Conservation (phyloP, 495 filamentous ascomycete genomes). For the Usnea hakonensis region DNA sequence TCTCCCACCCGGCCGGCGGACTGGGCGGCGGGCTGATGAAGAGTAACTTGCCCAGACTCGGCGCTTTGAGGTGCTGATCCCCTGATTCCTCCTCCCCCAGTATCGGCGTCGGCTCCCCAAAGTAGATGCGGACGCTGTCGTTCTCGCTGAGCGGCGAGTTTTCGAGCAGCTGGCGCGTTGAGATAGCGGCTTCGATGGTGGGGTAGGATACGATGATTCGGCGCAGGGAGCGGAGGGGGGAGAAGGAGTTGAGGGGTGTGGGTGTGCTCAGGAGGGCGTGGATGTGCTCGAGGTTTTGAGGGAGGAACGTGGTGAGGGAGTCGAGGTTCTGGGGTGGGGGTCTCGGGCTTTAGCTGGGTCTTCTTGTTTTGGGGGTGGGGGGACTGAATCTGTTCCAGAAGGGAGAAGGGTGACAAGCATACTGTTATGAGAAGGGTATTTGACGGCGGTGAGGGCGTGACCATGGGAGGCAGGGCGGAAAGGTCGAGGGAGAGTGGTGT, state of each 20-base stretch:
- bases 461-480: constrained; percentile 66
- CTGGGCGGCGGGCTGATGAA: constrained; percentile 92
- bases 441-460: constrained; percentile 72
- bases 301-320: constrained; percentile 68
- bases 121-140: constrained; percentile 72
- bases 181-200: constrained; percentile 61
- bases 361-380: background rate
- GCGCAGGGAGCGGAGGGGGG: constrained; percentile 84
- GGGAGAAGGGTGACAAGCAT: too few relatives aligned
- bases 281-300: constrained; percentile 66
- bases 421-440: constrained; percentile 90
- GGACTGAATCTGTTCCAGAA: too few relatives aligned
- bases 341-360: constrained; percentile 6
- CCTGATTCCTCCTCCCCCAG: constrained; percentile 51
- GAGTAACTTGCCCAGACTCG: constrained; percentile 84
- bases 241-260: constrained; percentile 76
- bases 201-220: constrained; percentile 88
- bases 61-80: constrained; percentile 63
- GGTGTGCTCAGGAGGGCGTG: constrained; percentile 58
- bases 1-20: constrained; percentile 90
- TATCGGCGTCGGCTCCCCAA: constrained; percentile 69
- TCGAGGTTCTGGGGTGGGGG: constrained; percentile 54
- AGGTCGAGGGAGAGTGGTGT: constrained; percentile 74
- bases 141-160: constrained; percentile 50
- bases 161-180: constrained; percentile 62